Base-by-base conservation (phyloP, 306 rosid genomes). In the Fragaria nilgerrensis region DNA sequence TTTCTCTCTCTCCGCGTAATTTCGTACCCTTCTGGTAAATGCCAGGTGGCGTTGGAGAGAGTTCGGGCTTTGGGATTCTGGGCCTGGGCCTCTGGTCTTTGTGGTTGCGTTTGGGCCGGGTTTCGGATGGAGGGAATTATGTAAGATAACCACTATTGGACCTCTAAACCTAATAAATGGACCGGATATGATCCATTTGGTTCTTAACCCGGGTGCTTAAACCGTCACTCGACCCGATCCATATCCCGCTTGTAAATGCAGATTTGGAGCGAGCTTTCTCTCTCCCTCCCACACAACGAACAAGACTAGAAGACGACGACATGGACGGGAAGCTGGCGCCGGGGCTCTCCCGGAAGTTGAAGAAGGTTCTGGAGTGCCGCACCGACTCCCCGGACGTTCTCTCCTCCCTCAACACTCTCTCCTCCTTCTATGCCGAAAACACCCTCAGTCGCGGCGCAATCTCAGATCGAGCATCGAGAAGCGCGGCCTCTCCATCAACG, bases 271-370 rank as follows among this genome's bases (percentile, higher is more conserved):
- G n/a, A 65, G 70, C 27, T 19, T 19, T 66, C 70, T 15, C 37
- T 0, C 43, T 5, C 39, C 27, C 20, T 58, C 17, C 16, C 67
- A 27, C 29, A 29, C 43, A 64, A 9, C 19, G 92, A 91, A 89
- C 73, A 90, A 88, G 68, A 68, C 92, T 62, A 29, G 11, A 29
- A 19, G 76, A 88, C 89, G 70, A 64, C 90, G 85, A 85, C 77
- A 66, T 66, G 70, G 70, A 66, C 48, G 43, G 48, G 48, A 66
- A 66, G 86, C 74, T 95, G 49, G 99, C 97, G 67, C 96, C 97
- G 70, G 96, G 99, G 45, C 89, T 95, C 3, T 95, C 97, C 7
- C 93, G 97, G 91, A 95, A 95, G 82, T 91, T 95, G 87, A 95
- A 92, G 93, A 95, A 95, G 83, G 97, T 95, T 66, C 76, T 92